phyloP scores from a whole-genome alignment of 2,329 filamentous ascomycete species.

The Thelonectria discophora region DNA sequence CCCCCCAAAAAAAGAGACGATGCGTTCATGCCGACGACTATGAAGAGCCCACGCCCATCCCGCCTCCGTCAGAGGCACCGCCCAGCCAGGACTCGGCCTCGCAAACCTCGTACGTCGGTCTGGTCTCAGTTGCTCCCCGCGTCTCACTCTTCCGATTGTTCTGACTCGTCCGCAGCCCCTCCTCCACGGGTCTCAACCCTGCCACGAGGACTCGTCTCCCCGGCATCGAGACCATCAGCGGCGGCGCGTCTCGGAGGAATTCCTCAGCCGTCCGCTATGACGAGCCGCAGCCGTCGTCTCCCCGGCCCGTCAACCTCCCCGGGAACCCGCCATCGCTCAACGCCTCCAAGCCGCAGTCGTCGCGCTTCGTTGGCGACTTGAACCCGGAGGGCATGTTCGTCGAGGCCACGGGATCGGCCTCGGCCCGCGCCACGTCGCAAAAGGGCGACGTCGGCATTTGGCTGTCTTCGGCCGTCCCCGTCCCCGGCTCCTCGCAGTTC shows the following conservation, averaged over 20 bases:
- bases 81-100: constrained; percentile 40
- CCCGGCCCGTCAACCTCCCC: constrained; percentile 17
- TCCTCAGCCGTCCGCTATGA: constrained; percentile 26
- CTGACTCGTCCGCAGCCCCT: constrained; percentile 28
- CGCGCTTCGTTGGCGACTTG: constrained; percentile 66
- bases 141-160: not conserved
- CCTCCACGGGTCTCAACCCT: constrained; percentile 13
- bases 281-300: constrained; percentile 12
- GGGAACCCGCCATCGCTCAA: constrained; percentile 32
- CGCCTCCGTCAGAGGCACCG: constrained; percentile 35
- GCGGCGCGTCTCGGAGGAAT: constrained; percentile 20
- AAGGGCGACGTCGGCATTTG: constrained; percentile 66
- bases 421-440: constrained; percentile 50
- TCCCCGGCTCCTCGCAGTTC: constrained; percentile 47
- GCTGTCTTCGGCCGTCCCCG: constrained; percentile 50
- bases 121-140: not conserved
- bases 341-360: constrained; percentile 42
- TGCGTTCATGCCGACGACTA: constrained; percentile 54
- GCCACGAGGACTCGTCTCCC: constrained; percentile 18
- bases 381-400: constrained; percentile 69
- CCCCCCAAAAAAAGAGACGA: constrained; percentile 51
- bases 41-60: constrained; percentile 38
- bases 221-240: constrained; percentile 10
- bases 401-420: constrained; percentile 57
- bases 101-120: constrained; percentile 46